Evolutionary conservation across 116 monocot species (phyloP).

Genomic region (Papilionanthe hybrid): DNA sequence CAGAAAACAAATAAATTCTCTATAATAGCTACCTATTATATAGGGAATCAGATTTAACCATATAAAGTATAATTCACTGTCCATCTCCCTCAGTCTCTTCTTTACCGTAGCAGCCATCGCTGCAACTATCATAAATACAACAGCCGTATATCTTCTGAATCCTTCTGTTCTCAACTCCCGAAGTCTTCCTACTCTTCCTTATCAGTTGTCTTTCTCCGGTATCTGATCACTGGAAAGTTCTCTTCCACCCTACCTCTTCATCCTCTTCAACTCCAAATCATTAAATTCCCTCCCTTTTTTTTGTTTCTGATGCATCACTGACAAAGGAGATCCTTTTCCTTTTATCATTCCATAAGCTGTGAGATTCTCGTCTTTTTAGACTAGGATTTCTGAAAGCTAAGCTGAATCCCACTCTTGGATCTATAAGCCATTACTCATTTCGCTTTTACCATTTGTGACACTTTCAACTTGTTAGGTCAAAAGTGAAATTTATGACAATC

Average conservation of each 20-base stretch:
- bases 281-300: conserved; percentile 9
- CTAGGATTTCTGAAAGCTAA: conserved; percentile 9
- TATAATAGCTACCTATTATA: background rate
- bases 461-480: background rate
- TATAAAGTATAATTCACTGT: background rate
- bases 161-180: conserved; percentile 3
- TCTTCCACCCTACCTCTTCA: background rate
- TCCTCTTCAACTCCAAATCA: background rate
- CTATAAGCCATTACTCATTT: background rate
- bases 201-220: background rate
- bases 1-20: background rate
- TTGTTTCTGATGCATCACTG: background rate
- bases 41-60: background rate
- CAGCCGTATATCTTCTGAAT: background rate
- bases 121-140: conserved; percentile 3
- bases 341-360: conserved; percentile 3
- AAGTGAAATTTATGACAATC: background rate
- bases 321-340: conserved; percentile 3
- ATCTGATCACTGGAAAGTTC: conserved; percentile 5
- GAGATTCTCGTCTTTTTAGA: conserved; percentile 6
- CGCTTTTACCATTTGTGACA: background rate
- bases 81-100: background rate
- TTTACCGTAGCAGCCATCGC: background rate
- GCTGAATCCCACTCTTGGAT: background rate
- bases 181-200: background rate